These are phyloP conservation scores for Paspalum vaginatum DNA, from an alignment of 176 grass and related monocot species.

Conservation along the genomic window DNA sequence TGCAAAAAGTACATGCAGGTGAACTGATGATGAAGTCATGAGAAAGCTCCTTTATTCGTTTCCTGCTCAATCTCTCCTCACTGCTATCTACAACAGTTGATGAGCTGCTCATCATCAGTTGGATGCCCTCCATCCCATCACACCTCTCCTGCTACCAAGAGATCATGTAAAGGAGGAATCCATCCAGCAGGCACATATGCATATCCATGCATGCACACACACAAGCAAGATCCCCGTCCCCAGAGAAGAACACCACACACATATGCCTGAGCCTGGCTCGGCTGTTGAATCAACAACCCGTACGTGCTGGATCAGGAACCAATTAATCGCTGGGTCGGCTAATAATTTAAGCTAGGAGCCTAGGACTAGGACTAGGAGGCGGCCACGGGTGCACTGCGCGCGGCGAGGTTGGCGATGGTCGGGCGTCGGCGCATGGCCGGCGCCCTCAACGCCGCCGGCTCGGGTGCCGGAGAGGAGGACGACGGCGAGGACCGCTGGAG, in stretches of 20 bases:
- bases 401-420: constrained; percentile 61
- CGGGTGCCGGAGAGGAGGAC: not conserved
- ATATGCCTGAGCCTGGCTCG: not conserved
- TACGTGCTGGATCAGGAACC: no score
- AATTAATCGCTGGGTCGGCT: no score
- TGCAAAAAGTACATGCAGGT: constrained; percentile 2
- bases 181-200: no score
- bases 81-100: not conserved
- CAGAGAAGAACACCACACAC: not conserved
- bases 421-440: constrained; percentile 48
- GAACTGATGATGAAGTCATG: not conserved
- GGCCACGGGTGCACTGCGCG: constrained; percentile 43
- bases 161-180: not conserved
- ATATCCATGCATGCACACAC: not conserved
- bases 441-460: not conserved
- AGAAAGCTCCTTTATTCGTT: not conserved
- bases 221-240: not conserved
- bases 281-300: no score
- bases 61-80: not conserved
- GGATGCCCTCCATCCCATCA: not conserved
- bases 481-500: not conserved
- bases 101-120: not conserved
- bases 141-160: not conserved
- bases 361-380: constrained; percentile 44
- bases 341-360: no score